These are phyloP conservation scores for Ziziphus jujuba DNA, from an alignment of 306 rosid genomes.

Conservation along the genomic window DNA sequence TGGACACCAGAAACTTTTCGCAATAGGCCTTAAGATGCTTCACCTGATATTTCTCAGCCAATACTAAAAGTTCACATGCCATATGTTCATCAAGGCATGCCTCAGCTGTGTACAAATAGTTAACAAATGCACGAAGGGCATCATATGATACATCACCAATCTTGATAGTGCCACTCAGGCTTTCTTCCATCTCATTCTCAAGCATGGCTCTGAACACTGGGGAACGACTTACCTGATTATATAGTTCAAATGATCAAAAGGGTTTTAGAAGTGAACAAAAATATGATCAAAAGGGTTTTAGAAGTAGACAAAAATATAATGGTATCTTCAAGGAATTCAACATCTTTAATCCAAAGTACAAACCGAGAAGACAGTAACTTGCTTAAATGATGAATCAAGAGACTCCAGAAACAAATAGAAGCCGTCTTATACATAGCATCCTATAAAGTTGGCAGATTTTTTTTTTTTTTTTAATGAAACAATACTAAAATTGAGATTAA, in stretches of 20 bases:
- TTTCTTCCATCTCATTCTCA: slow-evolving; percentile 82
- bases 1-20: slow-evolving; percentile 62
- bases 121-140: slow-evolving; percentile 72
- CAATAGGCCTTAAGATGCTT: slow-evolving; percentile 72
- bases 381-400: background rate
- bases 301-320: background rate
- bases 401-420: too few species aligned
- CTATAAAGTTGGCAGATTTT: too few species aligned
- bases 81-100: slow-evolving; percentile 65
- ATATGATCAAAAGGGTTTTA: too few species aligned
- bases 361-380: background rate
- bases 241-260: background rate
- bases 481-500: too few species aligned
- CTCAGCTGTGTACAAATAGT: slow-evolving; percentile 75
- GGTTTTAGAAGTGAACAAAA: background rate
- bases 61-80: slow-evolving; percentile 63
- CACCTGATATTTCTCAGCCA: slow-evolving; percentile 81
- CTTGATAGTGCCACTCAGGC: slow-evolving; percentile 76
- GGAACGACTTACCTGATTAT: slow-evolving; percentile 64
- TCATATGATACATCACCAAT: slow-evolving; percentile 66
- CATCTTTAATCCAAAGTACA: background rate
- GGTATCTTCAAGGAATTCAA: background rate
- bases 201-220: slow-evolving; percentile 88
- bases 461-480: too few species aligned
- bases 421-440: too few species aligned